phyloP scores from a whole-genome alignment of 108 stramenopile species.

The Cyclotella sp. region DNA sequence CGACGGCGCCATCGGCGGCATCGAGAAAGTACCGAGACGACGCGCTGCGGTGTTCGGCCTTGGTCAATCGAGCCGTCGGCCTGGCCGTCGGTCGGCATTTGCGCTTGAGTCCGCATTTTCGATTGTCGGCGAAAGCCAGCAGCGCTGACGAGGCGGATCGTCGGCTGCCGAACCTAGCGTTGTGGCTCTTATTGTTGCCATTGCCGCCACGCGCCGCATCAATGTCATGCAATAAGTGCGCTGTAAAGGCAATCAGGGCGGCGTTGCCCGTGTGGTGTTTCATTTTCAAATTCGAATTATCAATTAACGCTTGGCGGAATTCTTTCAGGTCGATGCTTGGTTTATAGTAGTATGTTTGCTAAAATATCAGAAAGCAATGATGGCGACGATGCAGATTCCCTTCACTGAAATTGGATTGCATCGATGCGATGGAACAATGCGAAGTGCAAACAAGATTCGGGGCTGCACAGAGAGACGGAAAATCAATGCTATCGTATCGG shows the following conservation, averaged over 20 bases:
- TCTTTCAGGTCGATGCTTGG: too few relatives aligned
- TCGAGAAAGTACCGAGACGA: slow-evolving; percentile 5
- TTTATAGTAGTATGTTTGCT: too few relatives aligned
- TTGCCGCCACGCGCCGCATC: neutral
- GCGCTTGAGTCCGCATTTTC: neutral
- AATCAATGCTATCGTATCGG: too few relatives aligned
- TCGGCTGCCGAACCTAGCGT: too few relatives aligned
- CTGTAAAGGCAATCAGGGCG: slow-evolving; percentile 14
- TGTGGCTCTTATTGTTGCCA: too few relatives aligned
- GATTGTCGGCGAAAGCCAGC: neutral
- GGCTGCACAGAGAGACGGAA: too few relatives aligned
- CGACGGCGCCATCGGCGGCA: neutral
- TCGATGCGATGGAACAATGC: too few relatives aligned
- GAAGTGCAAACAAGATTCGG: too few relatives aligned
- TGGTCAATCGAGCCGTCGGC: neutral
- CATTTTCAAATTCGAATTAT: neutral
- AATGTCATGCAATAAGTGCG: neutral
- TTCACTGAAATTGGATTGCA: too few relatives aligned
- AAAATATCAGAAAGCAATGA: too few relatives aligned
- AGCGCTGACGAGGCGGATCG: neutral
- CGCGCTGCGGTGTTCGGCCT: neutral
- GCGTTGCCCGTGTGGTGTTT: slow-evolving; percentile 1
- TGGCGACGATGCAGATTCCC: too few relatives aligned
- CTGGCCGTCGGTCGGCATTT: neutral
- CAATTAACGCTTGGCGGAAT: too few relatives aligned